Evolutionary conservation across 2,329 filamentous ascomycete species (phyloP), one percentile per base, ranked within the genome.

Genomic region (Colletotrichum sp.): DNA sequence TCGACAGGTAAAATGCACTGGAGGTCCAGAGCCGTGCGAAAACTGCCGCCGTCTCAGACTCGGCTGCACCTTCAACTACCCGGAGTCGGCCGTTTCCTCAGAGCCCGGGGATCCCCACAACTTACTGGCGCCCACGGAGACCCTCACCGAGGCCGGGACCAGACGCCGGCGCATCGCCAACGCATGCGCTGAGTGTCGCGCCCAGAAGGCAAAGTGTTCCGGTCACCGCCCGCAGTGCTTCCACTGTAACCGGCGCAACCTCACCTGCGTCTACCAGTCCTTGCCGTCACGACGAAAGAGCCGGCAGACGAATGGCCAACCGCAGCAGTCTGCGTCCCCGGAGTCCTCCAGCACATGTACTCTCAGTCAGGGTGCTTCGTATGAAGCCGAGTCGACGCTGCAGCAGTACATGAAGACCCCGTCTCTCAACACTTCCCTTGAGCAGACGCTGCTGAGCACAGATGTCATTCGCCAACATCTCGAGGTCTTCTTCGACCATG

Each of bases 161-260:
- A 81, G 80, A 73, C 76, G 82, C 5, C 77, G 80, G 2, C 77
- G 82, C 0, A 78, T 78, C 1, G 72, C 76, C 0, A 74, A 74
- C 9, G 85, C 85, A 8, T 86, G 85, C 69, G 72, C 79, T 4
- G 68, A 78, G n/a, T 86, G 85, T 76, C 80, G 84, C 5, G 77
- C 75, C 44, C 80, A 81, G 15, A 86, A 86, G 69, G 80, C 81
- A 0, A 85, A 83, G 39, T 86, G 85, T 70, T 83, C 81, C 1
- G 85, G 85, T 8, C 72, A 74, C 16, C 67, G 72, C 7, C 72
- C 72, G 6, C 72, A 74, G 16, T 74, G 72, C 34, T 74, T 71
- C 16, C 72, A 71, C 44, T 71, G 72, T 9, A 65, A 26, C n/a
- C 32, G 72, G 7, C 67, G 72, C 6, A 71, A 66, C 34, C 67